These are phyloP conservation scores for Penstemon newberryi DNA, from an alignment of 257 asterid species.

Conservation along the genomic window DNA sequence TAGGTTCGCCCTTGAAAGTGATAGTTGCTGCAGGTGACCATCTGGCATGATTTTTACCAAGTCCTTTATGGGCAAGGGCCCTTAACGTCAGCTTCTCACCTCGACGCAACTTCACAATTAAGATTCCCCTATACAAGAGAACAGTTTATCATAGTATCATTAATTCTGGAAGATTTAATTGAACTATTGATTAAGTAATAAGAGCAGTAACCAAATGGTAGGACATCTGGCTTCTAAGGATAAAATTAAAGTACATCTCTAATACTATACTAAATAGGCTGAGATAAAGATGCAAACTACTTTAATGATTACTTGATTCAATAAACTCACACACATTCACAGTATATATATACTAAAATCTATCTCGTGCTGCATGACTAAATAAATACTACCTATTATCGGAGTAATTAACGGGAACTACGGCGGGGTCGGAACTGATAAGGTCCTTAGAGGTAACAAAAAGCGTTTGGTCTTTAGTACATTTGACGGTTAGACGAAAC, in stretches of 20 bases:
- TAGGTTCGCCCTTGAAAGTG: constrained; percentile 96
- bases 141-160: constrained; percentile 6
- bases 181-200: background rate
- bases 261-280: background rate
- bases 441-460: constrained; percentile 94
- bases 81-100: constrained; percentile 88
- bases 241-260: background rate
- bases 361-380: no score
- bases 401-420: constrained; percentile 77
- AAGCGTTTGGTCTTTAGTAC: constrained; percentile 73
- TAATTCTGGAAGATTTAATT: background rate
- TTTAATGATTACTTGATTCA: no score
- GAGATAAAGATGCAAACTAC: no score
- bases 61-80: constrained; percentile 98
- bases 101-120: constrained; percentile 95
- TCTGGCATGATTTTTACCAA: constrained; percentile 98
- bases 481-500: constrained; percentile 77
- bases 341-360: no score
- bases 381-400: constrained; percentile 48
- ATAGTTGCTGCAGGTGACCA: constrained; percentile 99
- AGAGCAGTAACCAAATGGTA: background rate
- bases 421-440: constrained; percentile 84
- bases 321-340: no score
- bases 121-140: constrained; percentile 70
- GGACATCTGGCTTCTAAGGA: background rate